These are phyloP conservation scores for Inosperma sp. DNA, from an alignment of 768 basidiomycete species.

Conservation along the genomic window DNA sequence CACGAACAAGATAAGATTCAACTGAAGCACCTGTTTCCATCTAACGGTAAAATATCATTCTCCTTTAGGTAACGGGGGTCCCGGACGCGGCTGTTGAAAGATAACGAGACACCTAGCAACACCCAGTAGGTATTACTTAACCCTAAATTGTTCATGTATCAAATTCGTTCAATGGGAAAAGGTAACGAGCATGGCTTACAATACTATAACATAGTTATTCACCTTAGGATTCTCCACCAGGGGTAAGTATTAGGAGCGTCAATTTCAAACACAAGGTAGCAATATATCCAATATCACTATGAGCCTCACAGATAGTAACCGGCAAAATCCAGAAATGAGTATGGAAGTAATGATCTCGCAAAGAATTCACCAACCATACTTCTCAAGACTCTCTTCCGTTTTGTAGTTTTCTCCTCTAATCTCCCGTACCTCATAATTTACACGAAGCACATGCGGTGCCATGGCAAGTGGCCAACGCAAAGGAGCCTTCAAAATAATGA, in stretches of 20 bases:
- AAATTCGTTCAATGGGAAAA: not conserved
- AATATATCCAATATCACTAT: slow-evolving; percentile 75
- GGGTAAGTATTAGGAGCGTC: slow-evolving; percentile 67
- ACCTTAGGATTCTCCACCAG: slow-evolving; percentile 52
- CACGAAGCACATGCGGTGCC: slow-evolving; percentile 53
- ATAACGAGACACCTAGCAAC: slow-evolving; percentile 77
- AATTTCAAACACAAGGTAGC: slow-evolving; percentile 61
- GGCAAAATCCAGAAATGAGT: not conserved
- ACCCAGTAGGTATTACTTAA: slow-evolving; percentile 73
- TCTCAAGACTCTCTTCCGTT: slow-evolving; percentile 70
- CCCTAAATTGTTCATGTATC: not conserved
- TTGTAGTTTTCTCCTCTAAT: slow-evolving; percentile 63
- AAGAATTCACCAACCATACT: slow-evolving; percentile 55
- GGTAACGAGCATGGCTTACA: slow-evolving; percentile 40
- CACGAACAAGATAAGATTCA: not conserved
- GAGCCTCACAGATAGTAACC: slow-evolving; percentile 46
- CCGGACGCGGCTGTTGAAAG: slow-evolving; percentile 80
- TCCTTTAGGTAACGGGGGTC: slow-evolving; percentile 71
- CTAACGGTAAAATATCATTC: slow-evolving; percentile 77
- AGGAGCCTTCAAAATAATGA: slow-evolving; percentile 47
- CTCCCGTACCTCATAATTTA: slow-evolving; percentile 55
- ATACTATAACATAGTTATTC: slow-evolving; percentile 67
- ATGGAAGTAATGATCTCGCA: not conserved
- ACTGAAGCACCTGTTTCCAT: slow-evolving; percentile 67
- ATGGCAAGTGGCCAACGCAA: slow-evolving; percentile 72